These are phyloP conservation scores for Didymella pomorum DNA, from an alignment of 2,329 filamentous ascomycete genomes.

Conservation along the genomic window DNA sequence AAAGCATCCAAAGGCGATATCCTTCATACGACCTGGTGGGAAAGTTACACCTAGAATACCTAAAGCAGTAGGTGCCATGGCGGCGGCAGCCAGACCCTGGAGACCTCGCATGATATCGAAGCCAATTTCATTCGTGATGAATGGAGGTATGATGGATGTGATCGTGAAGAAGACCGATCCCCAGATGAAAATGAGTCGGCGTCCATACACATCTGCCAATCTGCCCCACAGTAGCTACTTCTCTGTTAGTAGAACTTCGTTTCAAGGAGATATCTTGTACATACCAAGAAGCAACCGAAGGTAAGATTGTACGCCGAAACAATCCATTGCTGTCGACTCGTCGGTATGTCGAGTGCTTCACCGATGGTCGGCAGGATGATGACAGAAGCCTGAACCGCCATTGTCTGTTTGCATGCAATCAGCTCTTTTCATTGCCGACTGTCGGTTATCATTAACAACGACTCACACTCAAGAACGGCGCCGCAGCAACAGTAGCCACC, in stretches of 20 bases:
- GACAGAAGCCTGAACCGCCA: conserved; percentile 66
- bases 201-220: conserved; percentile 72
- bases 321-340: conserved; percentile 70
- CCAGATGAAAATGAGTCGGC: conserved; percentile 69
- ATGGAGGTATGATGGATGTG: conserved; percentile 67
- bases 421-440: neutral
- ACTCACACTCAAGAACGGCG: conserved; percentile 47
- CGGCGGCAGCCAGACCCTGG: conserved; percentile 72
- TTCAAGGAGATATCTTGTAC: neutral
- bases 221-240: conserved; percentile 68
- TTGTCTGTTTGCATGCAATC: conserved; percentile 51
- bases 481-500: conserved; percentile 37
- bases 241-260: neutral
- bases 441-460: neutral
- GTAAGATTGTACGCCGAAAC: conserved; percentile 71
- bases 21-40: conserved; percentile 72
- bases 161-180: conserved; percentile 70
- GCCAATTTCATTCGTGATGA: conserved; percentile 71
- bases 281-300: conserved; percentile 69
- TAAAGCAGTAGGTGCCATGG: conserved; percentile 74
- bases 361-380: conserved; percentile 71
- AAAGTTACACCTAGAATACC: conserved; percentile 75
- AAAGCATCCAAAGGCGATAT: conserved; percentile 66
- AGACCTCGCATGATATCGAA: conserved; percentile 73
- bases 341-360: conserved; percentile 63